Conservation (phyloP, 352 stramenopile genomes). For the Pythium grandisporangium region DNA sequence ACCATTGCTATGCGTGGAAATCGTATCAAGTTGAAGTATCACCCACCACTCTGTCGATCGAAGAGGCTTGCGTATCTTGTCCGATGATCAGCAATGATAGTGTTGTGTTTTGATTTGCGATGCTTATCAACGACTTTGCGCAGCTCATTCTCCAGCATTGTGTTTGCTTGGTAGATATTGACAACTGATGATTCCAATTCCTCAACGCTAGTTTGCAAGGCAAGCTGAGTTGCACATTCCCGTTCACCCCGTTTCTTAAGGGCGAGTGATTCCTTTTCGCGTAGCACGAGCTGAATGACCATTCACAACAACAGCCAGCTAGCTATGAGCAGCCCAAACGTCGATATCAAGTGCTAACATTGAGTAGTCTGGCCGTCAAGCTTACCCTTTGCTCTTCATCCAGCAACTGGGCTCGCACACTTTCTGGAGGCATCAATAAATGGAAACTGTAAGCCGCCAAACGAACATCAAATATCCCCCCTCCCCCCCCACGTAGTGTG, state of each 20-base stretch:
- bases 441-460: too few species aligned
- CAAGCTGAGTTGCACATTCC: background rate
- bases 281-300: background rate
- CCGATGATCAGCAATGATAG: background rate
- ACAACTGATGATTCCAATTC: background rate
- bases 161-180: background rate
- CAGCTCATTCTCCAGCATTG: background rate
- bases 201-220: background rate
- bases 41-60: conserved; percentile 5
- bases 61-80: background rate
- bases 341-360: too few species aligned
- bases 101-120: background rate
- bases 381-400: too few species aligned
- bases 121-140: background rate
- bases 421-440: too few species aligned
- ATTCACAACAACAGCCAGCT: too few species aligned
- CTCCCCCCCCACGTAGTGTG: too few species aligned
- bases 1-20: too few species aligned
- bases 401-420: too few species aligned
- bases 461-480: too few species aligned
- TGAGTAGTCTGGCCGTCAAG: too few species aligned
- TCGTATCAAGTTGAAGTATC: too few species aligned
- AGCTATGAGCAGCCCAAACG: too few species aligned
- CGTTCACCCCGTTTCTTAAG: background rate
- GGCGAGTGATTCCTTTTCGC: background rate